Percentiles rank a stretch among this genome's conserved stretches.
Evolutionary conservation across 1,284 basidiomycete species (phyloP).

Genomic region (Heliocybe sulcata): DNA sequence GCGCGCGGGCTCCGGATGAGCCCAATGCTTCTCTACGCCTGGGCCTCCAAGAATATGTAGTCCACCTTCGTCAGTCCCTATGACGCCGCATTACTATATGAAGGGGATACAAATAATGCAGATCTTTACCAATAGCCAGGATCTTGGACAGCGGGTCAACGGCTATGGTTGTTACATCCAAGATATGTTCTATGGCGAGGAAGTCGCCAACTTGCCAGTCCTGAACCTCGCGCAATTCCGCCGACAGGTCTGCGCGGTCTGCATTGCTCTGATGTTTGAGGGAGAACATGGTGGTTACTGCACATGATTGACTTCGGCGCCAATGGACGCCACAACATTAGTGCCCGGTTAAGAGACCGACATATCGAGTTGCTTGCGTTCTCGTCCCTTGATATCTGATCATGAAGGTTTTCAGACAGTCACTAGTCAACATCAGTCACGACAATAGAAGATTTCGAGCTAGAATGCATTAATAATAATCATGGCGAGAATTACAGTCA

Average conservation of each 20-base stretch:
- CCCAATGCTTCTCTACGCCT: conserved; percentile 48
- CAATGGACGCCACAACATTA: no score
- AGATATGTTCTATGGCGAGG: conserved; percentile 21
- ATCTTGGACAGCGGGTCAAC: conserved; percentile 69
- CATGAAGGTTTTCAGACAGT: no score
- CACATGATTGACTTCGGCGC: no score
- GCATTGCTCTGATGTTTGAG: neutral
- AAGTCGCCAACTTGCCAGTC: conserved; percentile 14
- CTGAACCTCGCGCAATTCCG: neutral
- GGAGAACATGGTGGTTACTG: no score
- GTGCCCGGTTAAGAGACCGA: no score
- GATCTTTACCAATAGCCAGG: conserved; percentile 56
- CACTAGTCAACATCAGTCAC: no score
- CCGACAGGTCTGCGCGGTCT: neutral
- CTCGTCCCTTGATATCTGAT: no score
- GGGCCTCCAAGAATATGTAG: conserved; percentile 63
- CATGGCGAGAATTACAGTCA: neutral
- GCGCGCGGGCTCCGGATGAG: conserved; percentile 40
- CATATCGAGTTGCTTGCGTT: no score
- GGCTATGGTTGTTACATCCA: conserved; percentile 55
- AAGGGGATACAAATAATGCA: neutral
- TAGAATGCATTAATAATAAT: no score
- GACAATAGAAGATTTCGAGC: no score
- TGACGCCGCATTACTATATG: neutral
- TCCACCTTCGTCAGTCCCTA: conserved; percentile 52